A percentile compares a stretch with the other conserved stretches of the same genome.
Conservation (phyloP, 805 yeast genomes). For the Candida glaebosa region DNA sequence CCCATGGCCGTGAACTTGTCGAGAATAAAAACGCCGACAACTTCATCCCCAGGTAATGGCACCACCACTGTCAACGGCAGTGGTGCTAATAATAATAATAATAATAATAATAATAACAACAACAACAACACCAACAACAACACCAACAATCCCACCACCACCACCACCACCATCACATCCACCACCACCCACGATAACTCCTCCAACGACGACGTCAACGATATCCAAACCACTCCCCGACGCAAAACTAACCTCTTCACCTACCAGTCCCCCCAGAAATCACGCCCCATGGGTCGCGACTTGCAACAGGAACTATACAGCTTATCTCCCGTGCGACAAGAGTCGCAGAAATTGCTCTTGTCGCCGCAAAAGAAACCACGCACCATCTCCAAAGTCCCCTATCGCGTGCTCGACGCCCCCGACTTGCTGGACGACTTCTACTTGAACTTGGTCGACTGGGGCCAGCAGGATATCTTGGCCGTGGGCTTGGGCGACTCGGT, state of each 20-base stretch:
- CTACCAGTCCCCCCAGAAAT: conserved; percentile 66
- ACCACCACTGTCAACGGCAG: conserved; percentile 1
- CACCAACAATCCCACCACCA: neutral
- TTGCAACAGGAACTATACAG: conserved; percentile 75
- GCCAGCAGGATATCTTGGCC: conserved; percentile 79
- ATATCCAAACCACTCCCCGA: conserved; percentile 35
- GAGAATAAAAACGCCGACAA: conserved; percentile 22
- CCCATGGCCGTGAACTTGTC: conserved; percentile 45
- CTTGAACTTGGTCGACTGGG: conserved; percentile 93
- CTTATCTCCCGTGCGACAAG: conserved; percentile 83
- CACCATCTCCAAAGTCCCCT: conserved; percentile 80
- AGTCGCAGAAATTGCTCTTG: conserved; percentile 72
- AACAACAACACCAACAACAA: conserved; percentile 4
- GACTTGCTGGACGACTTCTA: conserved; percentile 92
- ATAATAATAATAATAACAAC: neutral
- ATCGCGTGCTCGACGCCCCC: conserved; percentile 93
- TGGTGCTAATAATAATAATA: conserved; percentile 2
- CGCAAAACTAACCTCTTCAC: conserved; percentile 61
- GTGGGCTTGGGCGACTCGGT: conserved; percentile 89
- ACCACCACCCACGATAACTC: conserved; percentile 25
- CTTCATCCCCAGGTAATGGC: conserved; percentile 8
- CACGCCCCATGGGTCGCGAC: conserved; percentile 58
- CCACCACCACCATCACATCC: conserved; percentile 18
- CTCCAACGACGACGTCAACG: conserved; percentile 11
- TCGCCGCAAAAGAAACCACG: conserved; percentile 82